A percentile compares a stretch with the other conserved stretches of the same genome.
These are phyloP conservation scores for Rhizophora mangle DNA, from an alignment of 345 rosid species.

Conservation along the genomic window DNA sequence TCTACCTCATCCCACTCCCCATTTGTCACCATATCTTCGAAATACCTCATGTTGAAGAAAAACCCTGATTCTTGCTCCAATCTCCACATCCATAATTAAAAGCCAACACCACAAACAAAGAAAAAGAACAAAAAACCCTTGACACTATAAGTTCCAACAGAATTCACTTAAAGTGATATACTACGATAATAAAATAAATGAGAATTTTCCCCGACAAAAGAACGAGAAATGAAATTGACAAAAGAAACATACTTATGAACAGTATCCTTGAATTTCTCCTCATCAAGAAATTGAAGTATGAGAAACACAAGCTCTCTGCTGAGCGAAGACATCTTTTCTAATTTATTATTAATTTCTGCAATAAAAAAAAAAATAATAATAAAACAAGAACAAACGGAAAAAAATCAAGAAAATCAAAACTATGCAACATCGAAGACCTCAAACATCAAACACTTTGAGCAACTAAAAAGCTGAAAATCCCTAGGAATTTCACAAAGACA, in stretches of 20 bases:
- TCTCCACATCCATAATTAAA: conserved; percentile 26
- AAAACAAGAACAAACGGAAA: not conserved
- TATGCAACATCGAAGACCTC: not conserved
- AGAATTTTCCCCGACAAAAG: not conserved
- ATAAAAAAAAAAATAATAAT: not conserved
- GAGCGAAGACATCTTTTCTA: conserved; percentile 17
- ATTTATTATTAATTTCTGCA: not conserved
- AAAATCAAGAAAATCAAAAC: not conserved
- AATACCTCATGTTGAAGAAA: conserved; percentile 75
- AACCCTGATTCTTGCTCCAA: conserved; percentile 80
- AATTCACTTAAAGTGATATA: too few relatives aligned
- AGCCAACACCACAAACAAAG: not conserved
- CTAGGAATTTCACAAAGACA: not conserved
- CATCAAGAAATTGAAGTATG: conserved; percentile 25
- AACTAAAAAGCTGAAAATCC: not conserved
- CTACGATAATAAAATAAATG: too few relatives aligned
- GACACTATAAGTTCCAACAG: too few relatives aligned
- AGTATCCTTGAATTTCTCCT: conserved; percentile 28
- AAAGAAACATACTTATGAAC: conserved; percentile 18
- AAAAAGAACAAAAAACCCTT: not conserved
- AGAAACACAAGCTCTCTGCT: conserved; percentile 26
- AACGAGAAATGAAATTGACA: not conserved
- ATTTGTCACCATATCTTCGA: conserved; percentile 69
- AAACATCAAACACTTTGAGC: not conserved
- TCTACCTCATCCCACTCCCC: conserved; percentile 95